Evolutionary conservation across 116 monocot species (phyloP).

Genomic region (Phalaenopsis hybrid): DNA sequence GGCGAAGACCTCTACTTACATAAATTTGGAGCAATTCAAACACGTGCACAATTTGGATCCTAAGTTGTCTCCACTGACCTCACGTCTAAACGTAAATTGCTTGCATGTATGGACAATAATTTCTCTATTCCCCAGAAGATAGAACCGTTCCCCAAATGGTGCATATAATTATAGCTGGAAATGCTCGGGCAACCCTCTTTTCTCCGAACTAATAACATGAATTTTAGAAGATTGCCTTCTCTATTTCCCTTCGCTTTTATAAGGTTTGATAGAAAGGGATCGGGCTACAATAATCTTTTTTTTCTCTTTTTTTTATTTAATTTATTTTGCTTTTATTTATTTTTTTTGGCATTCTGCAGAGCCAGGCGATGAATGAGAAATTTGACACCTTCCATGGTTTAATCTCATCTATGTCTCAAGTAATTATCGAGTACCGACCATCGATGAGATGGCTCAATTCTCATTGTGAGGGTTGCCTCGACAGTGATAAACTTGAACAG

Average conservation of each 20-base stretch:
- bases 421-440: conserved; percentile 40
- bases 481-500: not conserved
- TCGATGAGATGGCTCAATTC: conserved; percentile 27
- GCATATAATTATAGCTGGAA: not conserved
- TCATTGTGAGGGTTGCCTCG: not conserved
- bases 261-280: not conserved
- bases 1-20: too few relatives aligned
- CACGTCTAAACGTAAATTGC: too few relatives aligned
- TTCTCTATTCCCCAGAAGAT: too few relatives aligned
- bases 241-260: not conserved
- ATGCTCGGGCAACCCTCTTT: not conserved
- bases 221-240: too few relatives aligned
- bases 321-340: not conserved
- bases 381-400: conserved; percentile 7
- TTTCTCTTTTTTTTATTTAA: too few relatives aligned
- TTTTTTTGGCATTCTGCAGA: conserved; percentile 19
- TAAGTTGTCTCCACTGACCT: too few relatives aligned
- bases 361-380: conserved; percentile 25
- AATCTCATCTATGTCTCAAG: conserved; percentile 14
- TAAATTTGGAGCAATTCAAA: too few relatives aligned
- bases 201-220: too few relatives aligned
- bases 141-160: too few relatives aligned
- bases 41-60: too few relatives aligned
- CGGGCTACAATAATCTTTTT: not conserved
- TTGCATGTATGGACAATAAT: too few relatives aligned